Conservation (phyloP, 345 rosid species). For the Pistacia vera region DNA sequence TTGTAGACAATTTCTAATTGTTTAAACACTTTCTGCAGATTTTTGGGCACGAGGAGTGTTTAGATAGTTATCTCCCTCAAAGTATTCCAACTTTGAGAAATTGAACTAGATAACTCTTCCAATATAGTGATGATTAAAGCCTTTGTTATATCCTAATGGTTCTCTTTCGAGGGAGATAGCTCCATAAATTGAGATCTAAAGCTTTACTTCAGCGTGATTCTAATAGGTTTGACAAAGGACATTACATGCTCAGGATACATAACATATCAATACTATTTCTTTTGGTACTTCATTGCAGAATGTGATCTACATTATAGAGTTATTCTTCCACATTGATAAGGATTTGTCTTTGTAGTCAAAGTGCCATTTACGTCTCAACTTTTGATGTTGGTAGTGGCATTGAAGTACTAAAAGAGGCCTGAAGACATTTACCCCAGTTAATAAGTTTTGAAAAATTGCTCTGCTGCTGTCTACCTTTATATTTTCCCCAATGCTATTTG, state of each 20-base stretch:
- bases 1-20: neutral
- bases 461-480: neutral
- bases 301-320: too few species aligned
- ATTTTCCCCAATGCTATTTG: too few species aligned
- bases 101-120: neutral
- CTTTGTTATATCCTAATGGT: neutral
- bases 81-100: neutral
- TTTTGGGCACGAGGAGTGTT: neutral
- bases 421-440: neutral
- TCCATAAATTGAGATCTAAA: neutral
- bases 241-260: too few species aligned
- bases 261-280: too few species aligned
- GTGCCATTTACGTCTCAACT: neutral
- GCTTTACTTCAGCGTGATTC: too few species aligned
- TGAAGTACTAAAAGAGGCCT: neutral
- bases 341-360: neutral
- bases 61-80: neutral
- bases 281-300: neutral
- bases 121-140: neutral
- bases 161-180: neutral
- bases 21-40: neutral
- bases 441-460: neutral
- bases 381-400: neutral
- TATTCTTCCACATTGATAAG: neutral
- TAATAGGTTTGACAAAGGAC: too few species aligned